Evolutionary conservation across 257 asterid species (phyloP).

Genomic region (Nicotiana benthamiana): DNA sequence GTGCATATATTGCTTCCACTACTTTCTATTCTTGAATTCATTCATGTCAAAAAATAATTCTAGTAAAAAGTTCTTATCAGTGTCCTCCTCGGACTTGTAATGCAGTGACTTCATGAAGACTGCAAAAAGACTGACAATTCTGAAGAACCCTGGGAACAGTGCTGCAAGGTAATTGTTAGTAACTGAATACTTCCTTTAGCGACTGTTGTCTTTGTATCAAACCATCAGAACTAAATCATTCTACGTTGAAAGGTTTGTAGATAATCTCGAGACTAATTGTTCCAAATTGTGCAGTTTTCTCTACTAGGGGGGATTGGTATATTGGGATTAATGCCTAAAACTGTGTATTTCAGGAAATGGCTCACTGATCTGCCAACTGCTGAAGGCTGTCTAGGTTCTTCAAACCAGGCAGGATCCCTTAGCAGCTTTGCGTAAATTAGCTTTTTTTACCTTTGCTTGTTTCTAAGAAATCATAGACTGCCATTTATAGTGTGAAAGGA

Average conservation of each 20-base stretch:
- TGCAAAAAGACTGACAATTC: slow-evolving; percentile 68
- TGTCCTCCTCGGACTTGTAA: not conserved
- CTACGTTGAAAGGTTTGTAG: not conserved
- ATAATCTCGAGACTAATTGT: not conserved
- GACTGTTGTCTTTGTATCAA: not conserved
- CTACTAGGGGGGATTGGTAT: not conserved
- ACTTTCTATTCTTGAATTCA: not conserved
- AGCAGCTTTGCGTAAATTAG: slow-evolving; percentile 44
- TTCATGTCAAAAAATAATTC: not conserved
- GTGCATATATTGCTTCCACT: slow-evolving; percentile 30
- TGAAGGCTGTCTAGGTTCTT: slow-evolving; percentile 67
- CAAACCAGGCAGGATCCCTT: slow-evolving; percentile 57
- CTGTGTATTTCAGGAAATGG: slow-evolving; percentile 50
- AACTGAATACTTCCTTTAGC: not conserved
- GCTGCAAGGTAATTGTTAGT: slow-evolving; percentile 60
- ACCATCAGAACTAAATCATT: not conserved
- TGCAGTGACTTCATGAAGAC: slow-evolving; percentile 63
- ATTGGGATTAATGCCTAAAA: not conserved
- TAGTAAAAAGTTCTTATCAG: not conserved
- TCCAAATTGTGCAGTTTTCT: not conserved
- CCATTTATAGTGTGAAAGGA: too few species aligned
- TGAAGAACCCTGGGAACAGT: slow-evolving; percentile 26
- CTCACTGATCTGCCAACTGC: slow-evolving; percentile 64
- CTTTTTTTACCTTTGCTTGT: not conserved
- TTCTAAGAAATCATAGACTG: not conserved